Evolutionary conservation across 2,329 filamentous ascomycete species (phyloP), one percentile per base, ranked within the genome.

Genomic region (Claviceps monticola): DNA sequence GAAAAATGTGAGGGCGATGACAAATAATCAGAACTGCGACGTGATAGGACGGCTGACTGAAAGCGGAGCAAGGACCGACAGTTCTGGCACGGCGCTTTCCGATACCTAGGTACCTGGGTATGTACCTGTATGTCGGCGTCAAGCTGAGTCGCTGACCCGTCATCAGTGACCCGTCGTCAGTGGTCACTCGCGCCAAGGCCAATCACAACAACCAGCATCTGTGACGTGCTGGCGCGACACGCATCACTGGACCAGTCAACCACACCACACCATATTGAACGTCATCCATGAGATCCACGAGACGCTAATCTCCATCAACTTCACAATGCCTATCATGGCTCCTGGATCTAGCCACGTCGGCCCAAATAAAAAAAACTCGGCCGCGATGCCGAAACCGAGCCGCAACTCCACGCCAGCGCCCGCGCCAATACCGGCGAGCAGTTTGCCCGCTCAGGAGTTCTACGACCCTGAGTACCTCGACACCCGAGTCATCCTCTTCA

Each of bases 371-470:
- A 87, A 87, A 69, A 68, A 68, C 56, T 71, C 73, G 55, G 74
- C 74, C 58, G 76, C 76, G 59, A 76, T 81, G 55, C 79, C 79
- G 58, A 80, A 82, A 58, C 84, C 83, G 59, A 89, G 84, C 64
- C 83, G 86, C 62, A 90, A 89, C 66, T 87, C 84, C 38, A 91
- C 86, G 16, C 87, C 86, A 37, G 65, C 64, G 41, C 87, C 86
- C 38, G 65, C 64, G 43, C 66, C 67, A 11, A 59, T 62, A 23
- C 70, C 66, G 59, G 74, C 65, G 62, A 75, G 71, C 61, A 74
- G 59, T 66, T 73, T 80, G 41, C 78, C 78, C 2, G 72, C 75
- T 5, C 71, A 77, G 59, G 72, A 79, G 52, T 69, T 71, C 51
- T 71, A 76, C 60, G 74, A 79, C 54, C 79, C 82, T 21, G 76